Base-by-base conservation (phyloP, 768 basidiomycete species). In the Mycena maculata region DNA sequence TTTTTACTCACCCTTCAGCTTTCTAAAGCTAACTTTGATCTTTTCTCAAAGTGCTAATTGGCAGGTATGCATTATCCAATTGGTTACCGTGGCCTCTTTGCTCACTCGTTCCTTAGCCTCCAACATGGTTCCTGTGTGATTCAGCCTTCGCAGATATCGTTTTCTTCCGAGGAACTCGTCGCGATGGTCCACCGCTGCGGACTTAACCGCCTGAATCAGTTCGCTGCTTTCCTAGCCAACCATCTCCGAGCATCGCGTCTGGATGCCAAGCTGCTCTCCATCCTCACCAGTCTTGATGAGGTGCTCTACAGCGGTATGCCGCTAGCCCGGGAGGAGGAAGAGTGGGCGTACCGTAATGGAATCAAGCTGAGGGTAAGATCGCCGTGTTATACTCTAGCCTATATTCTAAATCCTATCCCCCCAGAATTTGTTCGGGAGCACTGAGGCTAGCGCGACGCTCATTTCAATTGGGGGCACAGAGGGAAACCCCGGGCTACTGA, bases 91-190 rank as follows among this genome's bases (percentile, higher is more conserved):
- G 55, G 20, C 22, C 45, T 57, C 65, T 48, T 57, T 67, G 48
- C 39, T 70, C 52, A 82, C 83, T 84, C 80, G 73, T 86, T 80
- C 75, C 86, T 62, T 86, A 74, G 81, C 59, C 74, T 89, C 12
- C 86, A 87, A 62, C 85, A 87, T 62, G 88, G 86, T n/a, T 72
- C 85, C 22, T 88, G 88, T 74, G 83, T 82, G n/a, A 80, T 89
- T 48, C 86, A 87, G 63, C 85, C 88, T n/a, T 86, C 85, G 0
- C 80, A 77, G 67, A 83, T 87, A 60, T 81, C 80, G 4, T 88
- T 88, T 73, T 82, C 85, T 25, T 83, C 88, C 4, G 78, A 82
- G 30, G 88, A 89, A 69, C 73, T 89, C 27, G 70, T 84, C 23
- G 82, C 83, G 66, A 87, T 88, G 86, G 80, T 89, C 59, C 76